A percentile compares a stretch with the other conserved stretches of the same genome.
phyloP scores from a whole-genome alignment of 352 stramenopile genomes.

The Phytophthora aleatoria region DNA sequence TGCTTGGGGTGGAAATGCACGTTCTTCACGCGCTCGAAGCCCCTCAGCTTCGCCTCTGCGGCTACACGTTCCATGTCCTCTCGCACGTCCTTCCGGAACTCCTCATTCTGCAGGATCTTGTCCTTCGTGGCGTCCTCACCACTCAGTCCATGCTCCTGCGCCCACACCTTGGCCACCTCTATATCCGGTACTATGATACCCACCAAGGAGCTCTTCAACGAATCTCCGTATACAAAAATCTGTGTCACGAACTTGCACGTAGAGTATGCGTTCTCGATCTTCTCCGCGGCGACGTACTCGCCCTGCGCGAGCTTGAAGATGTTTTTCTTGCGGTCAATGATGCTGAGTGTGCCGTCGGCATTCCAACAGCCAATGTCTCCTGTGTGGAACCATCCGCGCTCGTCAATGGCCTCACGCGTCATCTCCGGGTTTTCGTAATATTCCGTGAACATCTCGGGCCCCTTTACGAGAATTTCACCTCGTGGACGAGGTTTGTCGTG shows the following conservation, averaged over 20 bases:
- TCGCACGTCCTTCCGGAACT: slow-evolving; percentile 46
- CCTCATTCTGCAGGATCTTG: slow-evolving; percentile 38
- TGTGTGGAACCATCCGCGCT: slow-evolving; percentile 94
- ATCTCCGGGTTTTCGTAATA: slow-evolving; percentile 94
- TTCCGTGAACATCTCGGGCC: slow-evolving; percentile 80
- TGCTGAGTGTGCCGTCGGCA: slow-evolving; percentile 83
- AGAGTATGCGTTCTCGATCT: slow-evolving; percentile 94
- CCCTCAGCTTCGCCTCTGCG: slow-evolving; percentile 60
- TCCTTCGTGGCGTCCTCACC: slow-evolving; percentile 25
- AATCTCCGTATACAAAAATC: slow-evolving; percentile 96
- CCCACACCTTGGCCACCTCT: slow-evolving; percentile 44
- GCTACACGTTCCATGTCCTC: slow-evolving; percentile 38
- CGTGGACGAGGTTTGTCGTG: slow-evolving; percentile 56
- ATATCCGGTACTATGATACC: slow-evolving; percentile 88
- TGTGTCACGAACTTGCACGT: slow-evolving; percentile 91
- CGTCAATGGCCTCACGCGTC: slow-evolving; percentile 89
- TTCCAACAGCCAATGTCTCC: slow-evolving; percentile 95
- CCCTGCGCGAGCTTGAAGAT: slow-evolving; percentile 92
- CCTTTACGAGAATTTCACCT: slow-evolving; percentile 59
- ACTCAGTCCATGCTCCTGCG: slow-evolving; percentile 29
- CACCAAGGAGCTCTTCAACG: slow-evolving; percentile 91
- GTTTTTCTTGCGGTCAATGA: slow-evolving; percentile 91
- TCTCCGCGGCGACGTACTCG: slow-evolving; percentile 95
- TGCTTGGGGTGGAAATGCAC: slow-evolving; percentile 76
- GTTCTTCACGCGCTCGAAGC: slow-evolving; percentile 89